These are phyloP conservation scores for Cystobasidiaceae sp. DNA, from an alignment of 1,284 basidiomycete species.

Conservation along the genomic window DNA sequence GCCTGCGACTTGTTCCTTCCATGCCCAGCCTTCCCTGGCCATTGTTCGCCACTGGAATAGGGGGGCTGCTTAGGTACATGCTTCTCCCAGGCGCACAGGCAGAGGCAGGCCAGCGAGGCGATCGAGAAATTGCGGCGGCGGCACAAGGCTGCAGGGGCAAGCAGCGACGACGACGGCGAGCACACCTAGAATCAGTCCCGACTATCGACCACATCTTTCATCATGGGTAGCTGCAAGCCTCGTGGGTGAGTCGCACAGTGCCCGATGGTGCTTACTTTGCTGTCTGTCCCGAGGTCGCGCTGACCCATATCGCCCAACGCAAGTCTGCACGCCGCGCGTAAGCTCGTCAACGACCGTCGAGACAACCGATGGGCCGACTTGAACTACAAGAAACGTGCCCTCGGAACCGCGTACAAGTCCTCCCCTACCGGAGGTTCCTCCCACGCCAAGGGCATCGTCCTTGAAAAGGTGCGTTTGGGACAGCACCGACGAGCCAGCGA, in stretches of 20 bases:
- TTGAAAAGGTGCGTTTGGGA: constrained; percentile 99
- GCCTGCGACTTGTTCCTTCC: no score
- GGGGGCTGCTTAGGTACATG: not conserved
- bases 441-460: constrained; percentile 99
- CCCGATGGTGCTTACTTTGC: not conserved
- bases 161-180: not conserved
- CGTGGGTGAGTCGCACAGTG: not conserved
- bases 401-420: constrained; percentile 99
- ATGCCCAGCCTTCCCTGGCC: not conserved
- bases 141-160: not conserved
- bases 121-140: not conserved
- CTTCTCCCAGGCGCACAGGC: no score
- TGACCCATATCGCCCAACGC: not conserved
- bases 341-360: constrained; percentile 89
- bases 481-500: no score
- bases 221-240: constrained; percentile 13
- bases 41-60: not conserved
- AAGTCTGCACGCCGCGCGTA: constrained; percentile 69
- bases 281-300: not conserved
- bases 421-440: constrained; percentile 99
- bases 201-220: not conserved
- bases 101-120: not conserved
- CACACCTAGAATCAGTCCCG: not conserved
- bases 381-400: constrained; percentile 98
- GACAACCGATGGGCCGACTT: constrained; percentile 99